phyloP scores from a whole-genome alignment of 495 filamentous ascomycete species.

The Massariosphaeria phaeospora region DNA sequence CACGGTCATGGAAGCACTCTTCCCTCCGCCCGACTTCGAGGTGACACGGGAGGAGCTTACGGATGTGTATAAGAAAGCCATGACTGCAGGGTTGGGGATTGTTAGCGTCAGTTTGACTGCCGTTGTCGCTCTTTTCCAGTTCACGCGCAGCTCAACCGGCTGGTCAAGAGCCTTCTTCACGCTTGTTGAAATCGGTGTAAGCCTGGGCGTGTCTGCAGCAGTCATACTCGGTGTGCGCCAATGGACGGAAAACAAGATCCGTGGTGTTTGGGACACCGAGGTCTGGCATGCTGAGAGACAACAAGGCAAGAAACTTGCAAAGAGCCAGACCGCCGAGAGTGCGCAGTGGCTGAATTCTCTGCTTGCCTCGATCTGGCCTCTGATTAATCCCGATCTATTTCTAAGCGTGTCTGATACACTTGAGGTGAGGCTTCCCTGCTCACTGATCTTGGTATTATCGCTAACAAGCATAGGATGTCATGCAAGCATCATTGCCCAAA shows the following conservation, averaged over 20 bases:
- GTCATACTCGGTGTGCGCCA: conserved; percentile 46
- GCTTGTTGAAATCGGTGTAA: conserved; percentile 10
- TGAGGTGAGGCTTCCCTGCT: conserved; percentile 39
- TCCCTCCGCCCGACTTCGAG: conserved; percentile 58
- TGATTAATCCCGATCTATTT: conserved; percentile 68
- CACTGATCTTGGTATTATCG: not conserved
- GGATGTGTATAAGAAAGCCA: conserved; percentile 44
- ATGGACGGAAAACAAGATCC: conserved; percentile 52
- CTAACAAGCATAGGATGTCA: conserved; percentile 48
- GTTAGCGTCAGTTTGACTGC: conserved; percentile 32
- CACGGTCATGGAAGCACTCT: conserved; percentile 52
- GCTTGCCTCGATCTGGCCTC: conserved; percentile 59
- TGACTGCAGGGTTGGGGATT: conserved; percentile 43
- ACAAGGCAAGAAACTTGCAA: conserved; percentile 42
- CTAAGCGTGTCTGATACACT: conserved; percentile 58
- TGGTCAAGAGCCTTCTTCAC: conserved; percentile 24
- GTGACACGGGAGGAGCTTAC: conserved; percentile 48
- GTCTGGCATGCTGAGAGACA: conserved; percentile 56
- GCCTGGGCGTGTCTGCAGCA: conserved; percentile 33
- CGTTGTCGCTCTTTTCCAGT: conserved; percentile 22
- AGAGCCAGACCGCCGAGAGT: conserved; percentile 52
- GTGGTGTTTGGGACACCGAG: conserved; percentile 56
- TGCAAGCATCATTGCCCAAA: conserved; percentile 63
- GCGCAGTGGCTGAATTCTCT: conserved; percentile 63
- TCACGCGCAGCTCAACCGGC: conserved; percentile 22